These are phyloP conservation scores for Sicyos baderoa DNA, from an alignment of 306 rosid genomes.

Conservation along the genomic window DNA sequence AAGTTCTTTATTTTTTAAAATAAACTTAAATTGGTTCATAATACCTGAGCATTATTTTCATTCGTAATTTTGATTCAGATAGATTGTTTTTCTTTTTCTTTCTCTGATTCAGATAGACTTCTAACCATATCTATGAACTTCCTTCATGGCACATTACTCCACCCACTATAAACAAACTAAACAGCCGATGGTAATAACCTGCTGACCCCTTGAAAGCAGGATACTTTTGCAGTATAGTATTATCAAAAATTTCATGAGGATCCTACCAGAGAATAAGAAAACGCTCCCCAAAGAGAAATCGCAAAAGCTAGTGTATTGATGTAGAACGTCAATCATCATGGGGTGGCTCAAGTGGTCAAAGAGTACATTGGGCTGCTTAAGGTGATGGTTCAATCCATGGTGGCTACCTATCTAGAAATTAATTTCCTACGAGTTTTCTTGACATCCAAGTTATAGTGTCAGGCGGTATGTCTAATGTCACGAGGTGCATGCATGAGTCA, in stretches of 20 bases:
- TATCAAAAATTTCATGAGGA: background rate
- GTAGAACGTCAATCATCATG: too few relatives aligned
- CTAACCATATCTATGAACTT: background rate
- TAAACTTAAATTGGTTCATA: background rate
- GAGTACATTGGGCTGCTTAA: too few relatives aligned
- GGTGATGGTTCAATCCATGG: too few relatives aligned
- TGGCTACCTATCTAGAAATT: too few relatives aligned
- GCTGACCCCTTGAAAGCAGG: background rate
- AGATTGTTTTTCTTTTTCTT: background rate
- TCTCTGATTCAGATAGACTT: background rate
- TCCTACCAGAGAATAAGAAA: background rate
- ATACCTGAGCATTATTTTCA: background rate
- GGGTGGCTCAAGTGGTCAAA: too few relatives aligned
- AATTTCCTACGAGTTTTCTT: too few relatives aligned
- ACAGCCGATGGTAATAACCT: background rate
- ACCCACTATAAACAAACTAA: background rate
- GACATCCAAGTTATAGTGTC: too few relatives aligned
- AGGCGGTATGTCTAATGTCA: too few relatives aligned
- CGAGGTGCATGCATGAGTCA: too few relatives aligned
- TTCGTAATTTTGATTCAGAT: background rate
- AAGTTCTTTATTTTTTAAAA: background rate
- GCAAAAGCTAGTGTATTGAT: background rate
- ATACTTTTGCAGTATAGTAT: background rate
- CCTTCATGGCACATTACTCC: background rate
- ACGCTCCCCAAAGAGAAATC: background rate